Conservation (phyloP, 805 yeast genomes). For the Myxozyma geophila region DNA sequence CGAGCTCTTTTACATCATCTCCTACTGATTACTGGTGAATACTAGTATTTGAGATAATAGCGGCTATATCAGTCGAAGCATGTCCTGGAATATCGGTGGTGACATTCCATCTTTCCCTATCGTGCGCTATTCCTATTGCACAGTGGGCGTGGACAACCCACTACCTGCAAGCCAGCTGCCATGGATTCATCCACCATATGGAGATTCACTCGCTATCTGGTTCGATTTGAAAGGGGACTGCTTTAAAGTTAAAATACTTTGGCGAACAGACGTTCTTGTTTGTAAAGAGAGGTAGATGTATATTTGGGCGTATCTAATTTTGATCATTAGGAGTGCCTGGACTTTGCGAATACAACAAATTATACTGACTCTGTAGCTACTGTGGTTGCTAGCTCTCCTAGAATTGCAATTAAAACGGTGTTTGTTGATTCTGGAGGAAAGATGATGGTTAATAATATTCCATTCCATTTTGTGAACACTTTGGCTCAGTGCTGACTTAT, state of each 20-base stretch:
- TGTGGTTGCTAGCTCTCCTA: slow-evolving; percentile 28
- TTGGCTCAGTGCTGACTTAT: background rate
- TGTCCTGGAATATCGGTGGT: slow-evolving; percentile 1
- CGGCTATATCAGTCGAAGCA: background rate
- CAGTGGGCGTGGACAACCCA: slow-evolving; percentile 13
- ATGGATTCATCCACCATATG: slow-evolving; percentile 33
- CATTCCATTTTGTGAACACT: background rate
- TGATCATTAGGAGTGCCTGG: slow-evolving; percentile 20
- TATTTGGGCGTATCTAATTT: background rate
- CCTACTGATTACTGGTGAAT: no score
- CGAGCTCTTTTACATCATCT: no score
- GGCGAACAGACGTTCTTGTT: slow-evolving; percentile 23
- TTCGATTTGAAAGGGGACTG: background rate
- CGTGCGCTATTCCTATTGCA: slow-evolving; percentile 24
- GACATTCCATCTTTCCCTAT: slow-evolving; percentile 17
- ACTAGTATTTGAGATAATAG: background rate
- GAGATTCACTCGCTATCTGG: slow-evolving; percentile 26
- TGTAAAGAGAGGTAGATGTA: background rate
- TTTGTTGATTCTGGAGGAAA: background rate
- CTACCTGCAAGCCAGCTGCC: slow-evolving; percentile 12
- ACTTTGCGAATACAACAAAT: slow-evolving; percentile 3
- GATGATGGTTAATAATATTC: slow-evolving; percentile 4
- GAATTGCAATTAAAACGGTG: slow-evolving; percentile 23
- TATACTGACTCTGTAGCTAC: background rate
- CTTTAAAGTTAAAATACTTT: slow-evolving; percentile 14